These are phyloP conservation scores for Fomitopsis schrenkii DNA, from an alignment of 1,284 basidiomycete species.

Conservation along the genomic window DNA sequence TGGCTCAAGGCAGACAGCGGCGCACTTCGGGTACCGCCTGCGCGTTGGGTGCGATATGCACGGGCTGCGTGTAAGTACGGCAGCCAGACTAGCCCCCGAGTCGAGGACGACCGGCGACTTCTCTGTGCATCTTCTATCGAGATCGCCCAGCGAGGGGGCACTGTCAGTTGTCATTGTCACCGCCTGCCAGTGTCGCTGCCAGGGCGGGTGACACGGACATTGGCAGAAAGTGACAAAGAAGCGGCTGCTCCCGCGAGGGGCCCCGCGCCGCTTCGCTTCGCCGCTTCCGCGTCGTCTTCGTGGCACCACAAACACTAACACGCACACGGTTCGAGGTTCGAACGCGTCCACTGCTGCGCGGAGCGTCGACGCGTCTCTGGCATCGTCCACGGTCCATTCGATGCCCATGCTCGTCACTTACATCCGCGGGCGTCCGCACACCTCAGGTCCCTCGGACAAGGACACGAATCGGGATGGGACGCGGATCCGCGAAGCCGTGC, in stretches of 20 bases:
- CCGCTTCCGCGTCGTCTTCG: not conserved
- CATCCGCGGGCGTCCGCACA: not conserved
- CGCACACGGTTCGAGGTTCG: no score
- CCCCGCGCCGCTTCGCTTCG: not conserved
- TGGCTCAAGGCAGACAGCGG: no score
- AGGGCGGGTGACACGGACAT: not conserved
- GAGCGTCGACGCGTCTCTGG: not conserved
- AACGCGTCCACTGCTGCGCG: not conserved
- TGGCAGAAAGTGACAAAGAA: conserved; percentile 3
- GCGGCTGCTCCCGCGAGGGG: not conserved
- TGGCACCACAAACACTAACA: not conserved
- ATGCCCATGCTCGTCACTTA: not conserved
- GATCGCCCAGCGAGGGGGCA: not conserved
- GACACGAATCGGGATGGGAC: not conserved
- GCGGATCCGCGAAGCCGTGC: not conserved
- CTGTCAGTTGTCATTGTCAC: not conserved
- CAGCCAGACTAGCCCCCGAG: not conserved
- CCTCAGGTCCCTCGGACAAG: not conserved
- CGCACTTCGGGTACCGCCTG: not conserved
- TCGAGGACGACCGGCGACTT: not conserved
- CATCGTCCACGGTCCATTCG: no score
- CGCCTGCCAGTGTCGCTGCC: not conserved
- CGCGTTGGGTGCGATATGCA: not conserved
- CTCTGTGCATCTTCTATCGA: not conserved
- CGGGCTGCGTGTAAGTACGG: not conserved